These are phyloP conservation scores for Umbilicaria muhlenbergii DNA, from an alignment of 495 filamentous ascomycete species.

Conservation along the genomic window DNA sequence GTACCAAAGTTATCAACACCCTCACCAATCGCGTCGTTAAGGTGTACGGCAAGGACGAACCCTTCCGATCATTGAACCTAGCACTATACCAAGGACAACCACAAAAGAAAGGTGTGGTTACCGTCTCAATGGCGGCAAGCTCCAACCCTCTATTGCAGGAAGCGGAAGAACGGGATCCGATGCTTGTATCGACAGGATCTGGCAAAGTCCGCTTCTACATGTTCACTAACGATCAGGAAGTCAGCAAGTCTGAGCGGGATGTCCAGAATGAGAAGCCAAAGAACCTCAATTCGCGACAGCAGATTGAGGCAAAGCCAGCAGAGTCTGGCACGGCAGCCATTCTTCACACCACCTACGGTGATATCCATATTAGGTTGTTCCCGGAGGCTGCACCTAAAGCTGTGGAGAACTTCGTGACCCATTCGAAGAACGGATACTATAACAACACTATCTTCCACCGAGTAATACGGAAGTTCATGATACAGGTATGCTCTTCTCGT, in stretches of 20 bases:
- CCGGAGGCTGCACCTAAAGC: slow-evolving; percentile 85
- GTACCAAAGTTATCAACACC: slow-evolving; percentile 88
- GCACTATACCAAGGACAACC: slow-evolving; percentile 93
- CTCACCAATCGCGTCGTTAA: slow-evolving; percentile 82
- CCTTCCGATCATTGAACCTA: slow-evolving; percentile 66
- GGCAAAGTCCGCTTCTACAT: slow-evolving; percentile 95
- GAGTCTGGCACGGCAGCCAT: slow-evolving; percentile 67
- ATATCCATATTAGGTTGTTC: slow-evolving; percentile 89
- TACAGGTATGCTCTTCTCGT: slow-evolving; percentile 32
- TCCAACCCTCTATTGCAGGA: slow-evolving; percentile 87
- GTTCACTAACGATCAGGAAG: slow-evolving; percentile 79
- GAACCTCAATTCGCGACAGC: slow-evolving; percentile 29
- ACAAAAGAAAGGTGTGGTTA: slow-evolving; percentile 77
- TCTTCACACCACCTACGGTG: slow-evolving; percentile 84
- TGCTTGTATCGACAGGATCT: slow-evolving; percentile 68
- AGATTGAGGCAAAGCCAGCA: slow-evolving; percentile 37
- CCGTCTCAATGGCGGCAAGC: slow-evolving; percentile 94
- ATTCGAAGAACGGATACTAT: slow-evolving; percentile 80
- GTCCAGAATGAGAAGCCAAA: slow-evolving; percentile 88
- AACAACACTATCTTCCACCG: slow-evolving; percentile 96
- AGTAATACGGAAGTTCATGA: slow-evolving; percentile 98
- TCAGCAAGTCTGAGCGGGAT: slow-evolving; percentile 75
- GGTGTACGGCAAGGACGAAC: slow-evolving; percentile 76
- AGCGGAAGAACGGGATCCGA: slow-evolving; percentile 80
- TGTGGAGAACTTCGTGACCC: slow-evolving; percentile 97